These are phyloP conservation scores for Sparassis latifolia DNA, from an alignment of 1,284 basidiomycete species.

Conservation along the genomic window DNA sequence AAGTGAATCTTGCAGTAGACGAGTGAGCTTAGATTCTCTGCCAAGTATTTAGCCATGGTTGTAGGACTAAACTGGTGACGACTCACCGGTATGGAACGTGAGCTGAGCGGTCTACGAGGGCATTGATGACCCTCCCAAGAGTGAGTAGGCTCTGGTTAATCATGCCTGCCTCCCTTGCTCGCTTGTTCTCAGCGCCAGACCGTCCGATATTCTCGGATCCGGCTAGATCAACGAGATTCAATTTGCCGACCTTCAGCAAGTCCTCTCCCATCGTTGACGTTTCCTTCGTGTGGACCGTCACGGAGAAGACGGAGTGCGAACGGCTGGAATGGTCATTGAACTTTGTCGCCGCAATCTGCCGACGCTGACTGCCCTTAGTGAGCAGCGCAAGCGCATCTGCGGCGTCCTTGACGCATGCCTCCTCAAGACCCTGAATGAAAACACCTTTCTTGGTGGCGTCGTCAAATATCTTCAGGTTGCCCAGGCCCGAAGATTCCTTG, in stretches of 20 bases:
- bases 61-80: neutral
- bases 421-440: conserved; percentile 92
- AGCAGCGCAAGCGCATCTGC: conserved; percentile 83
- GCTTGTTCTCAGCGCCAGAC: conserved; percentile 91
- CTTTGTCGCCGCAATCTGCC: conserved; percentile 94
- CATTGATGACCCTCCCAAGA: conserved; percentile 95
- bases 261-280: conserved; percentile 78
- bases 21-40: conserved; percentile 90
- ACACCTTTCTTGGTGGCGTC: conserved; percentile 85
- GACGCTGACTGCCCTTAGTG: conserved; percentile 82
- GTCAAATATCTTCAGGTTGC: conserved; percentile 86
- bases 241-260: conserved; percentile 87
- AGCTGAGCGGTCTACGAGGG: conserved; percentile 85
- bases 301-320: conserved; percentile 97
- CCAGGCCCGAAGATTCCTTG: conserved; percentile 36
- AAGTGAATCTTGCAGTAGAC: conserved; percentile 95
- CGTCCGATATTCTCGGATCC: conserved; percentile 98
- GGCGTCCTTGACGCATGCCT: conserved; percentile 79
- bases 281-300: conserved; percentile 93
- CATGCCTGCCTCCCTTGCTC: conserved; percentile 96
- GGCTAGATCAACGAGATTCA: conserved; percentile 96
- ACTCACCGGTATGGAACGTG: conserved; percentile 91
- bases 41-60: conserved; percentile 9
- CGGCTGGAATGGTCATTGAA: conserved; percentile 98
- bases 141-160: conserved; percentile 98